phyloP scores from a whole-genome alignment of 352 stramenopile species.

The Phytophthora agathidicida region DNA sequence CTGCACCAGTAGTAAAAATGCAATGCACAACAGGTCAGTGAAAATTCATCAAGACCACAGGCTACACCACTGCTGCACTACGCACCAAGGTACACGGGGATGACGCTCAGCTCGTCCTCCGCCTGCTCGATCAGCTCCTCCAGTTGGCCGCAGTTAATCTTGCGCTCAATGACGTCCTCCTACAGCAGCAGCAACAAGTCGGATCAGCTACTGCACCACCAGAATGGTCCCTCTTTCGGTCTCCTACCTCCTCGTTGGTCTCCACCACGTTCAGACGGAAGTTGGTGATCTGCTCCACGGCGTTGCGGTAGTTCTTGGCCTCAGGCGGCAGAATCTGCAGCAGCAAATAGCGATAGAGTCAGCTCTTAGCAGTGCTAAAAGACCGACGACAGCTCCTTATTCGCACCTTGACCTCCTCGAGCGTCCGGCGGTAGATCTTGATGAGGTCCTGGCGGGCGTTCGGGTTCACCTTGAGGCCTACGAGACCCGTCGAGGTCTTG shows the following conservation, averaged over 20 bases:
- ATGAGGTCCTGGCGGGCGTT: constrained; percentile 87
- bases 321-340: constrained; percentile 65
- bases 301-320: constrained; percentile 75
- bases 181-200: constrained; percentile 21
- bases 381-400: not conserved
- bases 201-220: constrained; percentile 17
- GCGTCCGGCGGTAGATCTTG: constrained; percentile 82
- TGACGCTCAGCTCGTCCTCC: constrained; percentile 85
- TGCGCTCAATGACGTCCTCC: constrained; percentile 83
- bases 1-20: constrained; percentile 33
- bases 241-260: constrained; percentile 74
- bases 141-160: constrained; percentile 89
- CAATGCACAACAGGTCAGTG: constrained; percentile 8
- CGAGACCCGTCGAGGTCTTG: constrained; percentile 89
- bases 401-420: constrained; percentile 79
- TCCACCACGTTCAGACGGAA: constrained; percentile 81
- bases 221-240: constrained; percentile 3
- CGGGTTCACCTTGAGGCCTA: constrained; percentile 84
- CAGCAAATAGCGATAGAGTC: constrained; percentile 9
- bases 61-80: not conserved
- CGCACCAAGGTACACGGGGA: constrained; percentile 86
- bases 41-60: constrained; percentile 2
- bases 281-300: constrained; percentile 88
- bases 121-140: constrained; percentile 90
- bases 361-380: constrained; percentile 5